Base-by-base conservation (phyloP, 495 filamentous ascomycete species). In the Cudoniella acicularis region DNA sequence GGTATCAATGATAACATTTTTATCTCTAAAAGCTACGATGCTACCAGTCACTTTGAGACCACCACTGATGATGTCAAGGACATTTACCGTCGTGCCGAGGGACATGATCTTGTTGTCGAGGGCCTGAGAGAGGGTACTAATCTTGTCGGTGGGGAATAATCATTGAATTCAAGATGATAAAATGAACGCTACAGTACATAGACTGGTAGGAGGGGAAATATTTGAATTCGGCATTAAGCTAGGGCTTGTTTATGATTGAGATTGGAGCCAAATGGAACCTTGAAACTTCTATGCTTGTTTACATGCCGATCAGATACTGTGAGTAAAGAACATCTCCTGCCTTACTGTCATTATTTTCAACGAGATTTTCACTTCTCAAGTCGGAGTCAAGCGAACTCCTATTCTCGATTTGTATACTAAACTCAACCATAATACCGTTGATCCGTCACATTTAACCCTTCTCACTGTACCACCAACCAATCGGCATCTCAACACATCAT, bases 11-110 rank as follows among this genome's bases (percentile, higher is more conserved):
- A 96, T 75, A 89, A 91, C 71, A 88, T 99, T 72, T 99, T 91
- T 78, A 92, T 99, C 69, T 96, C 91, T 65, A 96, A 93, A 82
- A 96, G 91, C 78, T 99, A 99, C 73, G 94, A 99, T 70, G 87
- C 94, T 27, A 95, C 90, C 60, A 94, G 89, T 65, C 94, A 99
- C 79, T 99, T 99, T 67, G 94, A 99, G 82, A 96, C 91, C 11
- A 81, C 77, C 17, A 78, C 75, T 79, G 95, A 96, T 72, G 92
- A 99, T 73, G 91, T 99, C 63, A 87, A 85, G 74, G 90, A 97
- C 71, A 88, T 99, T 64, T 99, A 96, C 74, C 80, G 81, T 57
- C 87, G 95, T 64, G 88, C 89, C 51, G 84, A 89, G 64, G 91
- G 92, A 41, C 86, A 96, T 72, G 92, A 96, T 70, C 78, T 99